These are phyloP conservation scores for Boletellus ananas DNA, from an alignment of 768 basidiomycete species.

Conservation along the genomic window DNA sequence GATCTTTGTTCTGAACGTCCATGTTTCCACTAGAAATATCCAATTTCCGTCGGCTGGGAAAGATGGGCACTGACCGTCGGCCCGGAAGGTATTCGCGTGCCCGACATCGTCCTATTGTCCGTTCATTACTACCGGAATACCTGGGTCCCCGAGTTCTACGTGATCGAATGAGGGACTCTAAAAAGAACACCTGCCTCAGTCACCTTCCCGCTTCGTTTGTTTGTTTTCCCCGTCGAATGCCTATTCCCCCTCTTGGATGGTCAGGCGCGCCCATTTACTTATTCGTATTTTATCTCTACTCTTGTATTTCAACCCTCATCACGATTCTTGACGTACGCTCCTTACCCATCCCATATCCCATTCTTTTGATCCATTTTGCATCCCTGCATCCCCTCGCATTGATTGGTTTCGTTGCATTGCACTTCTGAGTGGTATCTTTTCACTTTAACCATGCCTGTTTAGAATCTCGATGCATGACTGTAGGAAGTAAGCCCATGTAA, in stretches of 20 bases:
- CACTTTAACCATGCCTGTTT: no score
- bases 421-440: no score
- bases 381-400: no score
- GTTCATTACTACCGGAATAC: conserved; percentile 26
- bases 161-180: conserved; percentile 19
- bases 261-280: not conserved
- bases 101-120: conserved; percentile 20
- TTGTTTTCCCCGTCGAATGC: not conserved
- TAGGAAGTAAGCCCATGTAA: no score
- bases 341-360: not conserved
- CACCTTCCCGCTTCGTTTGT: no score
- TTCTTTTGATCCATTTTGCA: not conserved
- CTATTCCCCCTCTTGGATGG: not conserved
- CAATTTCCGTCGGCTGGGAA: conserved; percentile 9
- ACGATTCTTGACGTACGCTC: not conserved
- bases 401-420: no score
- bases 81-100: conserved; percentile 11
- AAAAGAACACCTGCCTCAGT: not conserved
- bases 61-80: conserved; percentile 19
- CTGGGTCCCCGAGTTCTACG: conserved; percentile 30
- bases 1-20: not conserved
- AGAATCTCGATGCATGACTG: no score
- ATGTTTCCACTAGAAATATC: conserved; percentile 1
- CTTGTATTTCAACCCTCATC: not conserved
- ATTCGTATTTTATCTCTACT: conserved; percentile 5